Evolutionary conservation across 306 rosid species (phyloP).

Genomic region (Lathyrus tuberosus): DNA sequence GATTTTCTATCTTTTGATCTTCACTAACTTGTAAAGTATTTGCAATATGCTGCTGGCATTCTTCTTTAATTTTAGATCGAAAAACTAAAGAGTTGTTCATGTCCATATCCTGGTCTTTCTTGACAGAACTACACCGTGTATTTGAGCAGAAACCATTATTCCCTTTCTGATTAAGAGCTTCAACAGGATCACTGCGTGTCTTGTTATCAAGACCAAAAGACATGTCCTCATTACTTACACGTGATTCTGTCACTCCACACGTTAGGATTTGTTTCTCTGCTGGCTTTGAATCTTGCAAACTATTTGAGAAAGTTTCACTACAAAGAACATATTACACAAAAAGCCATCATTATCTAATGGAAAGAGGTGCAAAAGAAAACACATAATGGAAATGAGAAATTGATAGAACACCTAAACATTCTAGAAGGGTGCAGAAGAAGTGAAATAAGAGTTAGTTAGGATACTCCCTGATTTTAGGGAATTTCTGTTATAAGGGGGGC

Average conservation of each 20-base stretch:
- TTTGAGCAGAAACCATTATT: conserved; percentile 23
- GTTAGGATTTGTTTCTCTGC: conserved; percentile 29
- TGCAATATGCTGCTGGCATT: conserved; percentile 16
- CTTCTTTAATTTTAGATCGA: conserved; percentile 19
- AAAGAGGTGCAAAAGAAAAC: too few relatives aligned
- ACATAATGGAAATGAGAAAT: conserved; percentile 4
- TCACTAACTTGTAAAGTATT: conserved; percentile 41
- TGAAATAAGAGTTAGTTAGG: too few relatives aligned
- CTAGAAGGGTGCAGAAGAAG: too few relatives aligned
- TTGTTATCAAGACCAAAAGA: conserved; percentile 20
- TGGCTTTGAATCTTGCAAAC: conserved; percentile 46
- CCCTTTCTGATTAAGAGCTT: conserved; percentile 44
- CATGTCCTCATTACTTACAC: conserved; percentile 30
- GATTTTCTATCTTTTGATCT: conserved; percentile 36
- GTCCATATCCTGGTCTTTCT: conserved; percentile 40
- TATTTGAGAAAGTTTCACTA: conserved; percentile 48
- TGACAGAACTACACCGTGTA: conserved; percentile 25
- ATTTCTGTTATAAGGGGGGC: too few relatives aligned
- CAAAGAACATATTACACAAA: conserved; percentile 24
- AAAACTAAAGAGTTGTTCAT: conserved; percentile 39
- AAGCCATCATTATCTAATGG: conserved; percentile 1
- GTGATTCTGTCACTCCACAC: conserved; percentile 36
- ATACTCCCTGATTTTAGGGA: too few relatives aligned
- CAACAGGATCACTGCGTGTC: conserved; percentile 33
- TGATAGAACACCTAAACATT: too few relatives aligned